Evolutionary conservation across 441 rosid species (phyloP).

Genomic region (Pelargonium cotyledonis): DNA sequence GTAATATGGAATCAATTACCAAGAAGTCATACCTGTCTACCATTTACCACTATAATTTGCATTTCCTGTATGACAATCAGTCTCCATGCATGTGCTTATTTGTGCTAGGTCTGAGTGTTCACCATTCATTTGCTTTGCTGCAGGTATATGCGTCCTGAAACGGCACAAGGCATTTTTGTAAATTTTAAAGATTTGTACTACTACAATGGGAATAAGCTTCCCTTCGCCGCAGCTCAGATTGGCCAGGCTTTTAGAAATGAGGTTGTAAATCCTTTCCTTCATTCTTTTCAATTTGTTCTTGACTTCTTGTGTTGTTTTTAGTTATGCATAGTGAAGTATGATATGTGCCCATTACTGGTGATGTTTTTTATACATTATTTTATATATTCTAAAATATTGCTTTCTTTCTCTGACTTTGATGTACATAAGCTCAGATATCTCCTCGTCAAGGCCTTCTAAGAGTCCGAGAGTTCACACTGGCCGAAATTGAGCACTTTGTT

Average conservation of each 20-base stretch:
- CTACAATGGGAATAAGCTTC: constrained; percentile 65
- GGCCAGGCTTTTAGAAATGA: constrained; percentile 77
- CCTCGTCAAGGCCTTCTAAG: constrained; percentile 77
- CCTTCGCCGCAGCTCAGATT: constrained; percentile 75
- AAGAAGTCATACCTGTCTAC: not conserved
- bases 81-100: not conserved
- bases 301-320: not conserved
- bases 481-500: constrained; percentile 75
- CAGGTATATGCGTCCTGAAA: constrained; percentile 79
- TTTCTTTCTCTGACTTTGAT: not conserved
- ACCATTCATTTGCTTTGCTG: constrained; percentile 17
- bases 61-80: not conserved
- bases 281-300: not conserved
- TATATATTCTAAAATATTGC: not conserved
- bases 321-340: not conserved
- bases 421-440: constrained; percentile 41
- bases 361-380: too few relatives aligned
- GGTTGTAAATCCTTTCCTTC: constrained; percentile 30
- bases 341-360: not conserved
- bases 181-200: constrained; percentile 62
- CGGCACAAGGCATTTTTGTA: constrained; percentile 72
- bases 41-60: not conserved
- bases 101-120: not conserved
- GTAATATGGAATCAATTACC: not conserved
- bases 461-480: constrained; percentile 68